Evolutionary conservation across 345 rosid genomes (phyloP).

Genomic region (Gossypium sturtianum): DNA sequence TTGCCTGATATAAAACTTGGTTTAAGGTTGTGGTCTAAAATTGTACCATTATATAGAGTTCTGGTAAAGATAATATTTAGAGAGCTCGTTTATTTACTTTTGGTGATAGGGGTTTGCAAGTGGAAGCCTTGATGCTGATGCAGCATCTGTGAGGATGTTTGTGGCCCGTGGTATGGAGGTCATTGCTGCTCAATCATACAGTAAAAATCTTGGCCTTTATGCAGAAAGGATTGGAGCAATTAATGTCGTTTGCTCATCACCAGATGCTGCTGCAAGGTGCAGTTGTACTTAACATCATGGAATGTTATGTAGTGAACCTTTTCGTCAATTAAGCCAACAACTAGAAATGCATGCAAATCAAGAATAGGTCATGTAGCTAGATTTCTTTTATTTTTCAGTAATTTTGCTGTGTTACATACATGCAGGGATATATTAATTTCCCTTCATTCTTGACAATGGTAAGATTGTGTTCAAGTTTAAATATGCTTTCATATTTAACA

Average conservation of each 20-base stretch:
- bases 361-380: background rate
- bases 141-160: conserved; percentile 82
- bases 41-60: background rate
- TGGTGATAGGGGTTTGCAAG: conserved; percentile 88
- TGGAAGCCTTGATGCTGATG: conserved; percentile 94
- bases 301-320: background rate
- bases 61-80: background rate
- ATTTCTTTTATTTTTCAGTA: background rate
- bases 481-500: background rate
- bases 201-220: conserved; percentile 89
- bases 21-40: conserved; percentile 1
- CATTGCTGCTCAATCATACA: conserved; percentile 92
- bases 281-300: background rate
- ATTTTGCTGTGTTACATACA: background rate
- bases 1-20: conserved; percentile 7
- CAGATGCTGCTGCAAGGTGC: conserved; percentile 83
- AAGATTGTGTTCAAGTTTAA: background rate
- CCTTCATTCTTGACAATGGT: background rate
- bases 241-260: conserved; percentile 80
- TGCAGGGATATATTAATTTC: too few relatives aligned
- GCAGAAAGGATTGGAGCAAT: conserved; percentile 95
- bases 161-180: conserved; percentile 83
- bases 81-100: conserved; percentile 10
- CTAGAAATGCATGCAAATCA: background rate
- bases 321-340: background rate